phyloP scores from a whole-genome alignment of 2,329 filamentous ascomycete genomes.

The Metarhizium sp. region DNA sequence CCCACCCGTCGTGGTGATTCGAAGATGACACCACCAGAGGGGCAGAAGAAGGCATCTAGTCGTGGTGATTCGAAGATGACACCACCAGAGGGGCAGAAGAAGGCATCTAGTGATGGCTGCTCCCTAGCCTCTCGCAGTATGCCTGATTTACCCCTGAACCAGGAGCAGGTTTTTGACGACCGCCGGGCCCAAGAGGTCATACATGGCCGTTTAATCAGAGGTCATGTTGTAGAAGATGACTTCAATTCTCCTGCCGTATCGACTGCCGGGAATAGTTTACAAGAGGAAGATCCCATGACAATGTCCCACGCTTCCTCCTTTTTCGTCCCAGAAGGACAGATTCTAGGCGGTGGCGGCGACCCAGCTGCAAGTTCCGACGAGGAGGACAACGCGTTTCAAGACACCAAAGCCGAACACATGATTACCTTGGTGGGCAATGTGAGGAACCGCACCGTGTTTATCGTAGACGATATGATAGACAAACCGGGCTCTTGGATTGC shows the following conservation, averaged over 20 bases:
- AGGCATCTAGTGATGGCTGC: slow-evolving; percentile 9
- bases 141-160: slow-evolving; percentile 20
- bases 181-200: slow-evolving; percentile 82
- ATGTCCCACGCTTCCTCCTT: slow-evolving; percentile 72
- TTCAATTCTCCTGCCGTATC: slow-evolving; percentile 71
- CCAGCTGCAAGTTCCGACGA: slow-evolving; percentile 78
- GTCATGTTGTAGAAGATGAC: slow-evolving; percentile 91
- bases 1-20: slow-evolving; percentile 26
- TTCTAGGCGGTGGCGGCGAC: slow-evolving; percentile 75
- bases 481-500: slow-evolving; percentile 96
- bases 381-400: slow-evolving; percentile 80
- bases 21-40: slow-evolving; percentile 8
- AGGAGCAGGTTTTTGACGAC: slow-evolving; percentile 57
- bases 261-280: slow-evolving; percentile 54
- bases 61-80: slow-evolving; percentile 15
- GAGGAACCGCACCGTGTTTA: slow-evolving; percentile 76
- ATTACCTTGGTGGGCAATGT: slow-evolving; percentile 98
- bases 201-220: slow-evolving; percentile 81
- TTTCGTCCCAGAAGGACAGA: slow-evolving; percentile 59
- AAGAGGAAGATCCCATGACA: slow-evolving; percentile 73
- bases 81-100: slow-evolving; percentile 6
- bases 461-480: slow-evolving; percentile 99
- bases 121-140: slow-evolving; percentile 15
- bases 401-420: slow-evolving; percentile 79
- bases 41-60: slow-evolving; percentile 6